Percentiles rank a stretch among this genome's conserved stretches.
Evolutionary conservation across 2,329 filamentous ascomycete genomes (phyloP).

Genomic region (Fusarium foetens): DNA sequence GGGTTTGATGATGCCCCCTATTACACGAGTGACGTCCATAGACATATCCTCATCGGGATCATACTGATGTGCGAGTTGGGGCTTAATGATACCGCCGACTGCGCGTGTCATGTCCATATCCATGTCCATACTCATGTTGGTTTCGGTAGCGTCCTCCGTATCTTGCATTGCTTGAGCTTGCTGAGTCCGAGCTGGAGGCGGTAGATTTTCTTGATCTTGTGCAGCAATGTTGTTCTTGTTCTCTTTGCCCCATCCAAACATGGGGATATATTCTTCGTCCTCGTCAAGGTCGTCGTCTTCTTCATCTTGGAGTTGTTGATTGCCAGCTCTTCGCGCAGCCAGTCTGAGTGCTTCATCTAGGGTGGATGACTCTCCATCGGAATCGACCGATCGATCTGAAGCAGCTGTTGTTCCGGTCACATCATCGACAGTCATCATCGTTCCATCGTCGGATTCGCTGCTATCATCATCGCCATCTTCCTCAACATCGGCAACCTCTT

Average conservation of each 20-base stretch:
- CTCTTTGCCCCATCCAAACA: conserved; percentile 79
- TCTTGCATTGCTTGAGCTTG: conserved; percentile 15
- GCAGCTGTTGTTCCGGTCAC: conserved; percentile 74
- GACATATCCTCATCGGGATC: conserved; percentile 76
- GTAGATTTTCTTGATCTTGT: conserved; percentile 56
- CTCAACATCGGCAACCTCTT: conserved; percentile 66
- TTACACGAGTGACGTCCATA: conserved; percentile 89
- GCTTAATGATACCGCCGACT: conserved; percentile 63
- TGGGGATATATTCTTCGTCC: conserved; percentile 77
- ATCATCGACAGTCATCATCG: conserved; percentile 85
- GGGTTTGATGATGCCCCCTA: conserved; percentile 63
- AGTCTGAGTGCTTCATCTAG: conserved; percentile 82
- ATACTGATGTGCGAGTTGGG: conserved; percentile 55
- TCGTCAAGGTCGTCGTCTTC: conserved; percentile 64
- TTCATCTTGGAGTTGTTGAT: conserved; percentile 69
- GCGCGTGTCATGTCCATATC: conserved; percentile 58
- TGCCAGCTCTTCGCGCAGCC: conserved; percentile 80
- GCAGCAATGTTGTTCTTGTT: conserved; percentile 45
- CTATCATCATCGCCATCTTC: conserved; percentile 58
- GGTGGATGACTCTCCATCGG: conserved; percentile 74
- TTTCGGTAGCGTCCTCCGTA: conserved; percentile 45
- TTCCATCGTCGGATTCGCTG: conserved; percentile 76
- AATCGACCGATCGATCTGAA: conserved; percentile 68
- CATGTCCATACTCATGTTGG: conserved; percentile 56
- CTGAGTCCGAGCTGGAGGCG: conserved; percentile 33